Percentiles rank a stretch among this genome's conserved stretches.
These are phyloP conservation scores for Erodium trifolium DNA, from an alignment of 441 rosid species.

Conservation along the genomic window DNA sequence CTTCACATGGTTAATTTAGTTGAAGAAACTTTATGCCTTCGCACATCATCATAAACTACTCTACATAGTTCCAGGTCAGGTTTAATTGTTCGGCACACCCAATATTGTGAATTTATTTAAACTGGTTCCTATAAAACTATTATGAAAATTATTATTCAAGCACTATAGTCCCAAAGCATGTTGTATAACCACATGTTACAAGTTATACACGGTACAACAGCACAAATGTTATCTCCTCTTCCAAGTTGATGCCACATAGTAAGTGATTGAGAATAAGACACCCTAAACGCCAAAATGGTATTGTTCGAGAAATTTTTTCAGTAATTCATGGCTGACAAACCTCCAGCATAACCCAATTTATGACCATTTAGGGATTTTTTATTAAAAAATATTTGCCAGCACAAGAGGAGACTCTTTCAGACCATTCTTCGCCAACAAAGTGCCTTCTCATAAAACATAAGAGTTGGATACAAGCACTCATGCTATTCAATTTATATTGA, in stretches of 20 bases:
- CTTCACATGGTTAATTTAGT: constrained; percentile 2
- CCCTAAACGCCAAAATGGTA: background rate
- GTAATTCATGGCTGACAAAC: background rate
- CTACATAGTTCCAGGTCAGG: background rate
- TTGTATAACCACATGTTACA: background rate
- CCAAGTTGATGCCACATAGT: background rate
- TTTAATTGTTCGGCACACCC: background rate
- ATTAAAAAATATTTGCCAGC: background rate
- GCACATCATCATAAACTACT: background rate
- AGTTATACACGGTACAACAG: background rate
- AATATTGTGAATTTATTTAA: too few species aligned
- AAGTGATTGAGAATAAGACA: background rate
- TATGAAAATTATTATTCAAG: background rate
- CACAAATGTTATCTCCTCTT: background rate
- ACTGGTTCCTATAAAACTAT: background rate
- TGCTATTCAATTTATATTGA: background rate
- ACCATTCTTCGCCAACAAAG: background rate
- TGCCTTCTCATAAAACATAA: background rate
- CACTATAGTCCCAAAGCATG: background rate
- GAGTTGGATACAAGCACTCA: background rate
- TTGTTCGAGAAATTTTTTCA: background rate
- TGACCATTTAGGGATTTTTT: background rate
- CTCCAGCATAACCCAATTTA: background rate
- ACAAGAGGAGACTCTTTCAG: background rate
- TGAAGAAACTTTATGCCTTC: background rate